phyloP scores from a whole-genome alignment of 2,329 filamentous ascomycete genomes.

The Aspergillus costaricaensis region DNA sequence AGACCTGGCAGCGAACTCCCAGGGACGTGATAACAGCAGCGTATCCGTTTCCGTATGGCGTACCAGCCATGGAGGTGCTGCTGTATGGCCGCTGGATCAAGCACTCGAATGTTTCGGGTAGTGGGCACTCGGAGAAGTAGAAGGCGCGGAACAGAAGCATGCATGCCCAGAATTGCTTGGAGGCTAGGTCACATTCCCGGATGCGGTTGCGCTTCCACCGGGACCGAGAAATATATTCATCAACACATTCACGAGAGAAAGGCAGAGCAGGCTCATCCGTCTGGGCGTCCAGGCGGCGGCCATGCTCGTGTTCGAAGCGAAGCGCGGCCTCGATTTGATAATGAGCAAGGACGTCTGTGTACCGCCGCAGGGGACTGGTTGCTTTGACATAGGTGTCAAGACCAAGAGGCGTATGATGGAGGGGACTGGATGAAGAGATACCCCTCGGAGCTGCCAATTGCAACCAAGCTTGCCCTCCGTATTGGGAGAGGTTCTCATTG shows the following conservation, averaged over 20 bases:
- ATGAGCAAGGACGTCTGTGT: conserved; percentile 61
- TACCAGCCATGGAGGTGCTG: conserved; percentile 25
- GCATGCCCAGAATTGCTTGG: conserved; percentile 52
- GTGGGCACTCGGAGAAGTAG: conserved; percentile 54
- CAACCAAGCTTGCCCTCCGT: conserved; percentile 44
- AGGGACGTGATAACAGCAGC: conserved; percentile 34
- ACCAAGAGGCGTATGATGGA: conserved; percentile 55
- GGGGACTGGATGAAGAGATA: conserved; percentile 49
- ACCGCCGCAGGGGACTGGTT: conserved; percentile 63
- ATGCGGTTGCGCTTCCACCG: conserved; percentile 46
- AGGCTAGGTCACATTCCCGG: conserved; percentile 40
- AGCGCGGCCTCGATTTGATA: conserved; percentile 67
- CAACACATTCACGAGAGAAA: conserved; percentile 52
- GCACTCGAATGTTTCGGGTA: conserved; percentile 52
- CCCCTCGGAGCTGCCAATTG: conserved; percentile 38
- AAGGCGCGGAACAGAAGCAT: conserved; percentile 61
- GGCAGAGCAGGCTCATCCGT: conserved; percentile 45
- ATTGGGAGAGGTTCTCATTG: conserved; percentile 44
- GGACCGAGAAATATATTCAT: conserved; percentile 49
- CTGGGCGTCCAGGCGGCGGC: conserved; percentile 42
- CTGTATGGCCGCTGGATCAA: conserved; percentile 32
- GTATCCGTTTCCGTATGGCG: conserved; percentile 24
- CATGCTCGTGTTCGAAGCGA: conserved; percentile 54
- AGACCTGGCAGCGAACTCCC: conserved; percentile 35
- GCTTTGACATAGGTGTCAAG: conserved; percentile 58